These are phyloP conservation scores for Eleusine coracana DNA, from an alignment of 176 grass and related monocot genomes.

Conservation along the genomic window DNA sequence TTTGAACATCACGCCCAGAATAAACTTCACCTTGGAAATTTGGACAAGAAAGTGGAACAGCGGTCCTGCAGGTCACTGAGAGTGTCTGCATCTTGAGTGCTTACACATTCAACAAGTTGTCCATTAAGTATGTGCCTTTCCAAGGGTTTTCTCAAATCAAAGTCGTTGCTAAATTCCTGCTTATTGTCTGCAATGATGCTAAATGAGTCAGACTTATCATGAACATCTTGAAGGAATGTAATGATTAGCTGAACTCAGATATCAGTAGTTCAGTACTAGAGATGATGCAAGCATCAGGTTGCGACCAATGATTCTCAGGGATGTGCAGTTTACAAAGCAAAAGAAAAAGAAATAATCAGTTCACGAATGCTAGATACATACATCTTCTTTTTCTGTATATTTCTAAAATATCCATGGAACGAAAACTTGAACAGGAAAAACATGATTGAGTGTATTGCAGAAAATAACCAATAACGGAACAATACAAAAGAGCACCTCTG, in stretches of 20 bases:
- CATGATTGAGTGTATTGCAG: not conserved
- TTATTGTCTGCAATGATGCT: conserved; percentile 63
- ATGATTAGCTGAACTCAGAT: conserved; percentile 6
- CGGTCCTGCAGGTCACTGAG: conserved; percentile 48
- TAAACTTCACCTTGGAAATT: conserved; percentile 55
- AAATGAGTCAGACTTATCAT: not conserved
- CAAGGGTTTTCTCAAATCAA: conserved; percentile 84
- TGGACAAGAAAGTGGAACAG: conserved; percentile 72
- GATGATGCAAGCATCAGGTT: conserved; percentile 9
- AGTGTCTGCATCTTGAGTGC: conserved; percentile 58
- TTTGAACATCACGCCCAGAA: conserved; percentile 21
- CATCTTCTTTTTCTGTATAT: not conserved
- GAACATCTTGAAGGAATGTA: not conserved
- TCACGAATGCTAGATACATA: not conserved
- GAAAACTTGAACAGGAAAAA: not conserved
- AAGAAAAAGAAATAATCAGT: not conserved
- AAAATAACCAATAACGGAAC: conserved; percentile 15
- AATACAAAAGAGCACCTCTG: conserved; percentile 11
- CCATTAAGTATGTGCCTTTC: conserved; percentile 73
- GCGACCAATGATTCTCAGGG: not conserved
- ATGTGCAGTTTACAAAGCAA: conserved; percentile 12
- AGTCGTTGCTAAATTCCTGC: conserved; percentile 87
- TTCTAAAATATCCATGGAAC: not conserved
- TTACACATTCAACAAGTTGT: conserved; percentile 71
- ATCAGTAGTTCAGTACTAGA: not conserved